A percentile compares a stretch with the other conserved stretches of the same genome.
Conservation (phyloP, 2,329 filamentous ascomycete species). For the Sclerotinia sclerotiorum region DNA sequence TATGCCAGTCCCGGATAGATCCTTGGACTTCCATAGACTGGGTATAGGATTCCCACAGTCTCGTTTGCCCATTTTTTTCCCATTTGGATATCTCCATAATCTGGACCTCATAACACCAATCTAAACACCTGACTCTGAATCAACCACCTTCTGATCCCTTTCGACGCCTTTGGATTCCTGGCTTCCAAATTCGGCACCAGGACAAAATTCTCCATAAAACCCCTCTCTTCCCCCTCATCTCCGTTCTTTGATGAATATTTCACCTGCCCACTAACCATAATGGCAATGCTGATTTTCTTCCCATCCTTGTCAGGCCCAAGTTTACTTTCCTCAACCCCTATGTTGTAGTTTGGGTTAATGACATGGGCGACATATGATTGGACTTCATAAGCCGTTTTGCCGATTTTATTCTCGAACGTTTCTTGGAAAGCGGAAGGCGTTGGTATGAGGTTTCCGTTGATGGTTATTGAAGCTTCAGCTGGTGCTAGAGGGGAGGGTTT, state of each 20-base stretch:
- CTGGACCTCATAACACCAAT: slow-evolving; percentile 37
- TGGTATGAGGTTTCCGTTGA: slow-evolving; percentile 71
- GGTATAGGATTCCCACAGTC: background rate
- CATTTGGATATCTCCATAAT: background rate
- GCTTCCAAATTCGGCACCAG: slow-evolving; percentile 74
- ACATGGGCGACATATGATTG: slow-evolving; percentile 77
- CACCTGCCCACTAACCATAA: slow-evolving; percentile 73
- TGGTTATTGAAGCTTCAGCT: slow-evolving; percentile 65
- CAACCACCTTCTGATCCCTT: slow-evolving; percentile 59
- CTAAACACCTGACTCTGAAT: slow-evolving; percentile 74
- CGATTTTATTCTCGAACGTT: slow-evolving; percentile 66
- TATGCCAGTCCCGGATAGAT: background rate
- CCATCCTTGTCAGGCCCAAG: slow-evolving; percentile 48
- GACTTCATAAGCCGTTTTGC: slow-evolving; percentile 65
- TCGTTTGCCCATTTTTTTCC: background rate
- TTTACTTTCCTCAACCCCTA: slow-evolving; percentile 53
- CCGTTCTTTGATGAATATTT: slow-evolving; percentile 56
- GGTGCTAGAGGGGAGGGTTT: slow-evolving; percentile 55
- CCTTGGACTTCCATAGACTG: background rate
- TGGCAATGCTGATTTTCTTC: slow-evolving; percentile 66
- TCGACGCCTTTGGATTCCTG: slow-evolving; percentile 52
- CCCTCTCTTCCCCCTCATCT: slow-evolving; percentile 61
- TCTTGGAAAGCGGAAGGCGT: slow-evolving; percentile 65
- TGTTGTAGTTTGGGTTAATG: slow-evolving; percentile 65
- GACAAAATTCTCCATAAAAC: slow-evolving; percentile 79